Evolutionary conservation across 805 yeast genomes (phyloP).

Genomic region (Ogataea sp.): DNA sequence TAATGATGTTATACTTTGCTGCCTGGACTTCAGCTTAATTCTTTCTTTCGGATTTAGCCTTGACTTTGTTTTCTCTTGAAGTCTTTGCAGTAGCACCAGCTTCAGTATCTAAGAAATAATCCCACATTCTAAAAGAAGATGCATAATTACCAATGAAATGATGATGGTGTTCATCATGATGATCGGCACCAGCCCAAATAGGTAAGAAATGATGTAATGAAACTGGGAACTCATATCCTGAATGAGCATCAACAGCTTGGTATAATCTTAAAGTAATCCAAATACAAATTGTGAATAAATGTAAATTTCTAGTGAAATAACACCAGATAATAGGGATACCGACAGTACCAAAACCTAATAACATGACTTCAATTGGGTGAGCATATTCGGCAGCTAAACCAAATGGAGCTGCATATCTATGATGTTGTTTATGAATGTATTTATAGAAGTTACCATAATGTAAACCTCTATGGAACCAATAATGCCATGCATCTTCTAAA

Average conservation of each 20-base stretch:
- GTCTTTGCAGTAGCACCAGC: conserved; percentile 77
- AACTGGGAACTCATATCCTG: conserved; percentile 98
- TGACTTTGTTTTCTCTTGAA: conserved; percentile 62
- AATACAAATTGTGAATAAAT: conserved; percentile 76
- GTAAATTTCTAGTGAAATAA: conserved; percentile 66
- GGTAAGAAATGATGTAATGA: conserved; percentile 88
- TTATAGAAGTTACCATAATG: conserved; percentile 88
- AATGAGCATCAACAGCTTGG: conserved; percentile 97
- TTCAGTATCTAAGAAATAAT: conserved; percentile 78
- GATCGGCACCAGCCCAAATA: conserved; percentile 98
- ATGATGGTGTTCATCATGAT: conserved; percentile 96
- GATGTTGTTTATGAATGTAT: conserved; percentile 95
- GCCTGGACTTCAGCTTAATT: no score
- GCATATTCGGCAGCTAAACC: conserved; percentile 98
- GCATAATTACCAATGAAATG: conserved; percentile 95
- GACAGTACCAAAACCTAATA: conserved; percentile 91
- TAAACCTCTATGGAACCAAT: conserved; percentile 87
- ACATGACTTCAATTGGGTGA: conserved; percentile 88
- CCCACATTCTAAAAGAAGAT: conserved; percentile 96
- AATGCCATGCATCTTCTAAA: conserved; percentile 94
- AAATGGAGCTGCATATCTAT: conserved; percentile 95
- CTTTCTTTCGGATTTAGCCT: conserved; percentile 42
- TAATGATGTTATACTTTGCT: no score
- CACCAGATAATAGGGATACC: conserved; percentile 90
- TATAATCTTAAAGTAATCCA: conserved; percentile 86